Evolutionary conservation across 305 asterid genomes (phyloP).

Genomic region (Fraxinus baroniana): DNA sequence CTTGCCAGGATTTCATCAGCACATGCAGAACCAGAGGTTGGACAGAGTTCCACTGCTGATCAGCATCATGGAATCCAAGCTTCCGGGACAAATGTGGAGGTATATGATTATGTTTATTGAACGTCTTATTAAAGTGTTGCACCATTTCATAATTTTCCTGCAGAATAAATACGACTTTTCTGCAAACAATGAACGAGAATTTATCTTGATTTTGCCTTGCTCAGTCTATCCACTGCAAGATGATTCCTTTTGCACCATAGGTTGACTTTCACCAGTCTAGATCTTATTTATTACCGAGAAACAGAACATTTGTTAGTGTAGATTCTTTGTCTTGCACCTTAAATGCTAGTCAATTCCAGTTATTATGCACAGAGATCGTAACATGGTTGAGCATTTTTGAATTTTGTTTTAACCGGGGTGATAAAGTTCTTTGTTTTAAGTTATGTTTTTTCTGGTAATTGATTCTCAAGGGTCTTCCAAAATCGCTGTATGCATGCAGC

Average conservation of each 20-base stretch:
- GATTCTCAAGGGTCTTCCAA: background rate
- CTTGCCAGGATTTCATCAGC: constrained; percentile 70
- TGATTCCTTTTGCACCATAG: background rate
- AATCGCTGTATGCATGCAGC: background rate
- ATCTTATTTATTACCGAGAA: background rate
- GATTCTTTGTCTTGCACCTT: background rate
- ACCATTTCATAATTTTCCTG: background rate
- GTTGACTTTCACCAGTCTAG: background rate
- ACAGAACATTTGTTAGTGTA: background rate
- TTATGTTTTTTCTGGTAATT: background rate
- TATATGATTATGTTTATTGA: constrained; percentile 23
- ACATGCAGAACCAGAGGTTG: constrained; percentile 67
- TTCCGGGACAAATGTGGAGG: constrained; percentile 61
- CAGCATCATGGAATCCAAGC: constrained; percentile 45
- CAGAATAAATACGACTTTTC: background rate
- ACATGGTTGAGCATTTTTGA: background rate
- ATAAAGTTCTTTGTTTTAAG: background rate
- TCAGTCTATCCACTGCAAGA: constrained; percentile 2
- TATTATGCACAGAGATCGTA: background rate
- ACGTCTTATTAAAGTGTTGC: background rate
- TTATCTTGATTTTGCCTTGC: constrained; percentile 11
- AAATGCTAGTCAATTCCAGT: background rate
- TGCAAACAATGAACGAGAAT: background rate
- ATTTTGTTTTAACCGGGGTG: background rate
- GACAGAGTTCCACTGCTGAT: constrained; percentile 28